phyloP scores from a whole-genome alignment of 768 basidiomycete genomes.

The Postia placenta region DNA sequence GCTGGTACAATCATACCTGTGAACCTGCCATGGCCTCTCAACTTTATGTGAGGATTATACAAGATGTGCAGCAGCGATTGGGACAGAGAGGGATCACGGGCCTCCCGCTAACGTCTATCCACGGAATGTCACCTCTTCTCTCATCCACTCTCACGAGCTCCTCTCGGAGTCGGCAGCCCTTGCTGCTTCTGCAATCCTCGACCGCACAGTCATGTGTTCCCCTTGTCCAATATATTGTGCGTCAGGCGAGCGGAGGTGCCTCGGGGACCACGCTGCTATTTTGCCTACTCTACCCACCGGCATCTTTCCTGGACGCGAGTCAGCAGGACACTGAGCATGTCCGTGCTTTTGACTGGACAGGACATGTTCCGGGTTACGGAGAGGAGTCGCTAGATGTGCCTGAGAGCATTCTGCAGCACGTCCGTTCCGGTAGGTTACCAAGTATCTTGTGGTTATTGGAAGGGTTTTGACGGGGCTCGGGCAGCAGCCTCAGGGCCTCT shows the following conservation, averaged over 20 bases:
- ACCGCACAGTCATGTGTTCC: conserved; percentile 22
- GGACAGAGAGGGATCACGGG: neutral
- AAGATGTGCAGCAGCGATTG: neutral
- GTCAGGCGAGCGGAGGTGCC: conserved; percentile 8
- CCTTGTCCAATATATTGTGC: conserved; percentile 13
- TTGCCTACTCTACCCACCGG: conserved; percentile 51
- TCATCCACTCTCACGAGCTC: conserved; percentile 15
- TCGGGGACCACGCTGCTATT: conserved; percentile 38
- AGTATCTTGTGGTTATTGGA: too few species aligned
- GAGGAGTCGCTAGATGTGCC: conserved; percentile 28
- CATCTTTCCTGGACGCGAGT: conserved; percentile 32
- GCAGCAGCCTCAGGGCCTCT: conserved; percentile 42
- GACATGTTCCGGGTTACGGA: conserved; percentile 47
- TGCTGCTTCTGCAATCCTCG: conserved; percentile 22
- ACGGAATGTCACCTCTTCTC: conserved; percentile 16
- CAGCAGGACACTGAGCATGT: conserved; percentile 21
- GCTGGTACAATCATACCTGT: neutral
- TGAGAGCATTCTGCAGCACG: conserved; percentile 13
- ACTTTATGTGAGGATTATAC: too few species aligned
- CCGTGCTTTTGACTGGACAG: conserved; percentile 44
- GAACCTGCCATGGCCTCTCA: neutral
- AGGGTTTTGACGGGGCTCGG: neutral
- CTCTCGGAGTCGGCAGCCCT: conserved; percentile 10
- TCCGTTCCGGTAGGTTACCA: neutral
- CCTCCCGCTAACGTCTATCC: too few species aligned